Conservation (phyloP, 371 early-diverging fungal genomes). For the Phascolomyces articulosus region DNA sequence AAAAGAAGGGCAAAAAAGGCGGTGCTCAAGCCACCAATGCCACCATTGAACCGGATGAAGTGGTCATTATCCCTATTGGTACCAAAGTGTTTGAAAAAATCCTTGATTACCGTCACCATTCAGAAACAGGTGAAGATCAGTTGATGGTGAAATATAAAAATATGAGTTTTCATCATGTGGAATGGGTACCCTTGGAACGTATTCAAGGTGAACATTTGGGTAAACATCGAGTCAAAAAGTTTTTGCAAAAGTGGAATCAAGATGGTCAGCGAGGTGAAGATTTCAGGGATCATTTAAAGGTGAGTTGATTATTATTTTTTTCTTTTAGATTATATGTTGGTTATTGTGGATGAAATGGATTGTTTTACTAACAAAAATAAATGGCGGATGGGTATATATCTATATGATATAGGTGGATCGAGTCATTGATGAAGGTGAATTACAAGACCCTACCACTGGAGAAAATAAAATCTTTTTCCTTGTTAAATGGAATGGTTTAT, state of each 20-base stretch:
- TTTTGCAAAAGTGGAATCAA: constrained; percentile 66
- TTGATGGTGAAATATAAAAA: constrained; percentile 76
- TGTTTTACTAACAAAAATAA: no score
- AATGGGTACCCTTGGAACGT: constrained; percentile 75
- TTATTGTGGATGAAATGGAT: no score
- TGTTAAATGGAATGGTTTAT: constrained; percentile 91
- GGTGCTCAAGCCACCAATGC: constrained; percentile 11
- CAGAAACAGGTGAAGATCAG: constrained; percentile 42
- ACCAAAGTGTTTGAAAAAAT: constrained; percentile 74
- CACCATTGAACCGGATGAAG: constrained; percentile 21
- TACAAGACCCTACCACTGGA: constrained; percentile 54
- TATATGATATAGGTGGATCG: constrained; percentile 68
- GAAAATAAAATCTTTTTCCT: constrained; percentile 73
- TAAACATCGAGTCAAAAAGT: constrained; percentile 80
- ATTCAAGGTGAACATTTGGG: constrained; percentile 76
- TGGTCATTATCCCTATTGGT: constrained; percentile 73
- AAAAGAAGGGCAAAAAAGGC: constrained; percentile 18
- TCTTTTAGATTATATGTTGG: not conserved
- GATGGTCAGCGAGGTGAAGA: constrained; percentile 60
- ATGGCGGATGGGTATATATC: no score
- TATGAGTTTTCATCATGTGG: constrained; percentile 82
- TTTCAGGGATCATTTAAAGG: constrained; percentile 54
- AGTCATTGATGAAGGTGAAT: constrained; percentile 85
- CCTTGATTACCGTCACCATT: constrained; percentile 59
- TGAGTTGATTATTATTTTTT: constrained; percentile 38